Base-by-base conservation (phyloP, 1,284 basidiomycete species). In the Leccinum proliferum region DNA sequence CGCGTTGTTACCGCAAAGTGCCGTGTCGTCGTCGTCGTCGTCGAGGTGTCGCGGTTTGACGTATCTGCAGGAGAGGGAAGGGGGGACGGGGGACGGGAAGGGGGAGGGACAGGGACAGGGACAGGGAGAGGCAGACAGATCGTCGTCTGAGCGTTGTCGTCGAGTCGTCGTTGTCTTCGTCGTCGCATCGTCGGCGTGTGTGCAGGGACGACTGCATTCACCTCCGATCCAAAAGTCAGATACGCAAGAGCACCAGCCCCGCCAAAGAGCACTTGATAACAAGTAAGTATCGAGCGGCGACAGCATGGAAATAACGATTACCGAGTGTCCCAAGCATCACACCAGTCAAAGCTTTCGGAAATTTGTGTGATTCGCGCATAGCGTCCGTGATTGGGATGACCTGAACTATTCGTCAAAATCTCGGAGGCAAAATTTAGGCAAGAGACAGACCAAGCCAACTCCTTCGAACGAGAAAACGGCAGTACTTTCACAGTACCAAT, bases 381-480 rank as follows among this genome's bases (percentile, higher is more conserved):
- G 94, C 88, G 73, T 99, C 96, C 8, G 94, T 95, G 69, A 99
- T 98, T 11, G 97, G 96, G 67, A 99, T 94, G 65, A 99, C 81
- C 81, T 88, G 62, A 41, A 58, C 12, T 14, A 2, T 29, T 50
- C 61, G 39, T 73, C 56, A 65, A 50, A 43, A 43, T 12, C 37
- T 32, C 10, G n/a, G n/a, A 12, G 11, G 53, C 25, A 10, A 0
- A 55, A 12, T 39, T 43, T 34, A 29, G n/a, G 43, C 18, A 62
- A 14, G 34, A n/a, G 43, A 53, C 87, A 68, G 68, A 92, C 91
- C 75, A 99, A 79, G 57, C 97, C 96, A 67, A 99, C 94, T 15
- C 96, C 96, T 76, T 99, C 97, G 68, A 99, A 99, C 0, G 97
- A 95, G 75, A 98, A 99, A 25, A 99, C 96, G 4, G 96, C 96